These are phyloP conservation scores for Saccharomycodes ludwigii DNA, from an alignment of 805 yeast species.

Conservation along the genomic window DNA sequence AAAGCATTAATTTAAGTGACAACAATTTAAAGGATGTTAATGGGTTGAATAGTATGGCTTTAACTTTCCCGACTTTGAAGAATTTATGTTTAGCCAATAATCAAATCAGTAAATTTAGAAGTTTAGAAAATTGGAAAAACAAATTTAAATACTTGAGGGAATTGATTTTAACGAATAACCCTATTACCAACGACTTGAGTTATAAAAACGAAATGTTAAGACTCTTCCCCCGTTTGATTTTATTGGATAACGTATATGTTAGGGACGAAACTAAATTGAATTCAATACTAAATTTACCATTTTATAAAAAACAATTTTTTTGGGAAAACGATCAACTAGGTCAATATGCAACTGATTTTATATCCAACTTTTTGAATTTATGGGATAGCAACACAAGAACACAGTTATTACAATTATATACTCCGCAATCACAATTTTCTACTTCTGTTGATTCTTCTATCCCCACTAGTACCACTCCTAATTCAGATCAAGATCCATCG, in stretches of 20 bases:
- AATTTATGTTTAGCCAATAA: slow-evolving; percentile 78
- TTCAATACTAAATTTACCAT: slow-evolving; percentile 41
- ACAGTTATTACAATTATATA: slow-evolving; percentile 62
- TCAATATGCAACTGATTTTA: slow-evolving; percentile 59
- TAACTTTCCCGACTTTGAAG: slow-evolving; percentile 59
- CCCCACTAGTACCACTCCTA: slow-evolving; percentile 32
- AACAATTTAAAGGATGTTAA: slow-evolving; percentile 54
- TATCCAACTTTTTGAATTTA: slow-evolving; percentile 57
- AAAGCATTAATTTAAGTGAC: slow-evolving; percentile 56
- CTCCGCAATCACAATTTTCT: slow-evolving; percentile 77
- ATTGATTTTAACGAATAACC: slow-evolving; percentile 67
- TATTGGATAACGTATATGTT: slow-evolving; percentile 66
- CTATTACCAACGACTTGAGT: slow-evolving; percentile 37
- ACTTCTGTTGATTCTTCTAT: slow-evolving; percentile 61
- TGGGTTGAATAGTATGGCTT: slow-evolving; percentile 50
- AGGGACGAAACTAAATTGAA: slow-evolving; percentile 58
- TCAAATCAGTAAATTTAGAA: slow-evolving; percentile 41
- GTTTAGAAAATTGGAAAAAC: slow-evolving; percentile 64
- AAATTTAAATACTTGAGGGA: slow-evolving; percentile 68
- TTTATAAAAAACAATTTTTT: slow-evolving; percentile 50
- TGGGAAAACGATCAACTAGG: slow-evolving; percentile 71
- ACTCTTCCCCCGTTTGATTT: slow-evolving; percentile 66
- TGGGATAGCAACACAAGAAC: slow-evolving; percentile 60
- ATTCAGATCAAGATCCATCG: slow-evolving; percentile 25
- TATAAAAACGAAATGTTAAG: slow-evolving; percentile 53